Conservation (phyloP, 768 basidiomycete species). For the Podaxis carcinomalis region DNA sequence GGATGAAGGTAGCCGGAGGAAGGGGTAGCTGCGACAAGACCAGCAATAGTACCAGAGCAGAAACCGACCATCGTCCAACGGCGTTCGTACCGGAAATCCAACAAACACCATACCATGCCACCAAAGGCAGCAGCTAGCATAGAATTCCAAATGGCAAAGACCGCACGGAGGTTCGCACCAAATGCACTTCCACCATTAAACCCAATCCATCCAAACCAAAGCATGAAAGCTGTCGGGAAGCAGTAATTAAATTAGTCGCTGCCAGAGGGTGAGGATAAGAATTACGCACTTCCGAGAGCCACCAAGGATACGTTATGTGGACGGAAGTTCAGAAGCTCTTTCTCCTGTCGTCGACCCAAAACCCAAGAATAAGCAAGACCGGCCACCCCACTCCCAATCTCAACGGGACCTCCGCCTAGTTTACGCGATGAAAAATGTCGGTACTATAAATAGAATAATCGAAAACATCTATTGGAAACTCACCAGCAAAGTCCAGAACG, state of each 20-base stretch:
- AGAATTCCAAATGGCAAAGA: slow-evolving; percentile 84
- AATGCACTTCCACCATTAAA: slow-evolving; percentile 91
- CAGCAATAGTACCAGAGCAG: slow-evolving; percentile 89
- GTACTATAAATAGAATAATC: slow-evolving; percentile 10
- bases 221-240: slow-evolving; percentile 49
- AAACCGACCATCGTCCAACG: slow-evolving; percentile 91
- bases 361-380: slow-evolving; percentile 86
- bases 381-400: slow-evolving; percentile 81
- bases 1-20: slow-evolving; percentile 78
- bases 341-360: slow-evolving; percentile 74
- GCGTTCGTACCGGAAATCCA: slow-evolving; percentile 75
- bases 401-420: slow-evolving; percentile 80
- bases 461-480: slow-evolving; percentile 16
- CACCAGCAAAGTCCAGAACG: slow-evolving; percentile 84
- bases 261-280: neutral
- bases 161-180: slow-evolving; percentile 82
- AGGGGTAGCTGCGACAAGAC: slow-evolving; percentile 86
- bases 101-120: slow-evolving; percentile 77
- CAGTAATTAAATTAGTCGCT: neutral
- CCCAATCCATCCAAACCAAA: slow-evolving; percentile 88
- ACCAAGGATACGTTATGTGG: slow-evolving; percentile 87
- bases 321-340: slow-evolving; percentile 72
- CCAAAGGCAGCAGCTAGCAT: slow-evolving; percentile 83
- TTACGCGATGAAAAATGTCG: neutral
- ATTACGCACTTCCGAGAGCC: slow-evolving; percentile 59